phyloP scores from a whole-genome alignment of 495 filamentous ascomycete species.

The Trichoderma virens region DNA sequence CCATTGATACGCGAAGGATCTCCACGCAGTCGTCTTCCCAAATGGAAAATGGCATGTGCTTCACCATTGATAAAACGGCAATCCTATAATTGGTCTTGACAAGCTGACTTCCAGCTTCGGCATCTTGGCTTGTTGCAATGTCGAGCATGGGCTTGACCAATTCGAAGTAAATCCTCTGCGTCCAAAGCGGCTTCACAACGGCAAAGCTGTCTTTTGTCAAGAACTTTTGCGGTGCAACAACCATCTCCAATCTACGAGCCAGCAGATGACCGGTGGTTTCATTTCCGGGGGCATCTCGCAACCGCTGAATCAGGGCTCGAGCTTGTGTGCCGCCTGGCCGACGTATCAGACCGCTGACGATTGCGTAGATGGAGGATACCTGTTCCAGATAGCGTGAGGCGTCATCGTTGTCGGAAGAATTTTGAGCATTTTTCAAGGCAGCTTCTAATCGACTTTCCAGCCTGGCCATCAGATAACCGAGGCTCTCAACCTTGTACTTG shows the following conservation, averaged over 20 bases:
- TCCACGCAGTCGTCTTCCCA: constrained; percentile 31
- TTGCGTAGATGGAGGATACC: constrained; percentile 11
- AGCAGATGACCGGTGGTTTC: constrained; percentile 20
- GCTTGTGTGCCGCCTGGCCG: constrained; percentile 4
- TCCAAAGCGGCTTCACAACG: constrained; percentile 10
- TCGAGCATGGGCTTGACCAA: constrained; percentile 11
- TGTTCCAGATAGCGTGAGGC: constrained; percentile 7
- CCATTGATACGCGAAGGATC: constrained; percentile 32
- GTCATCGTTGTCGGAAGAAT: background rate
- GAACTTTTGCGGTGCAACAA: constrained; percentile 27
- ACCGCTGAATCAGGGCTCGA: background rate
- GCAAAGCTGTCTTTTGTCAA: constrained; percentile 28
- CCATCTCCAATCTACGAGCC: constrained; percentile 23
- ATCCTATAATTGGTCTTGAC: constrained; percentile 18
- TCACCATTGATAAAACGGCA: constrained; percentile 29
- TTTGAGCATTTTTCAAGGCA: background rate
- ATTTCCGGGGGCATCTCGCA: constrained; percentile 15
- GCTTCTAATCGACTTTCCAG: constrained; percentile 18
- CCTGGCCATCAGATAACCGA: constrained; percentile 18
- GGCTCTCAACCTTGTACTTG: constrained; percentile 25
- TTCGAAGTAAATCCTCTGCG: constrained; percentile 10
- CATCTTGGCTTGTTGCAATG: background rate
- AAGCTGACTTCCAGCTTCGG: background rate
- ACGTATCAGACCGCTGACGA: constrained; percentile 1
- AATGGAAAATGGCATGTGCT: constrained; percentile 30